Percentiles rank a stretch among this genome's conserved stretches.
phyloP scores from a whole-genome alignment of 345 rosid genomes.

The Kernera saxatilis region DNA sequence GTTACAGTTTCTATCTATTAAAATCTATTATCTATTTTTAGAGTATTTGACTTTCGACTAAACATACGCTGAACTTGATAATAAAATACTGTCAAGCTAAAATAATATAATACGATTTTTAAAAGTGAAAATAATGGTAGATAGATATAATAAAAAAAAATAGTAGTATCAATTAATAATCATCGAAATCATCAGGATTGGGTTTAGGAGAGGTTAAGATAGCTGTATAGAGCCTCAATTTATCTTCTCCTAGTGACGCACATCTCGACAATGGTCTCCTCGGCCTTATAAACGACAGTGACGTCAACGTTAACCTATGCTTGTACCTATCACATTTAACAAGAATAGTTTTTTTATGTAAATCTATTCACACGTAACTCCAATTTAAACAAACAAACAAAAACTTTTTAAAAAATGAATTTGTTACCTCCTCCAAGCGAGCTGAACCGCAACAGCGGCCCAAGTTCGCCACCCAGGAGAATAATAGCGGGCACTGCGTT shows the following conservation, averaged over 20 bases:
- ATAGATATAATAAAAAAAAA: not conserved
- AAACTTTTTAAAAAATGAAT: not conserved
- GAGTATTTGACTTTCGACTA: too few species aligned
- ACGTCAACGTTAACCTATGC: conserved; percentile 74
- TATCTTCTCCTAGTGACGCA: conserved; percentile 83
- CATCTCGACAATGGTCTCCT: conserved; percentile 81
- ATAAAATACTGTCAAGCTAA: too few species aligned
- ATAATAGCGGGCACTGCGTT: conserved; percentile 87
- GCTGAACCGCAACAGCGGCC: conserved; percentile 94
- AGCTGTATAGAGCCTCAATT: conserved; percentile 85
- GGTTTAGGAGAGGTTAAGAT: conserved; percentile 95
- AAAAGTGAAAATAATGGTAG: not conserved
- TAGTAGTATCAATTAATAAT: conserved; percentile 30
- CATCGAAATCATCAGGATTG: conserved; percentile 86
- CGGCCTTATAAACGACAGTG: conserved; percentile 85
- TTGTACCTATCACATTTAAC: conserved; percentile 36
- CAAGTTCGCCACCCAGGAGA: conserved; percentile 99
- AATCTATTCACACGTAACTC: not conserved
- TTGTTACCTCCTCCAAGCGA: conserved; percentile 76
- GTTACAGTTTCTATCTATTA: too few species aligned
- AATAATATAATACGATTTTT: not conserved
- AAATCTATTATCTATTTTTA: too few species aligned
- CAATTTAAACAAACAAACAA: not conserved
- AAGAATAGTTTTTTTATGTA: not conserved
- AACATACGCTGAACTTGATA: too few species aligned